Evolutionary conservation across 2,329 filamentous ascomycete species (phyloP), one percentile per base, ranked within the genome.

Genomic region (Aphanoascus verrucosus): DNA sequence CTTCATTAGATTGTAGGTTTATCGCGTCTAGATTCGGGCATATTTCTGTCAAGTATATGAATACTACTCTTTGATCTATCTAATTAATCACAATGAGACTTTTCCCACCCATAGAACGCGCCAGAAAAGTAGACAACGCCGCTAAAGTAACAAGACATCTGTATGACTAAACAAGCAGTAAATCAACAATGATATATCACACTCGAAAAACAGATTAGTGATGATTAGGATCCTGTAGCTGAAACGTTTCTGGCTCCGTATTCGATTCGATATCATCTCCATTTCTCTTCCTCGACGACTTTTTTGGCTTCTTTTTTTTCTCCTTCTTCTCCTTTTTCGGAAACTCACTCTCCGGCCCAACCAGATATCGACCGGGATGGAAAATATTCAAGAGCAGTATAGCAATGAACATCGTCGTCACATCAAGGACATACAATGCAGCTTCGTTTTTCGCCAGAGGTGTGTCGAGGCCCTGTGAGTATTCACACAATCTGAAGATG

Each of bases 401-500:
- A 0, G 68, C 68, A 5, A 68, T 19, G 7, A 69, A 58, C 69
- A 74, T 74, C 0, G 70, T 70, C 5, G 64, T 55, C 0, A 65
- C 65, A 55, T 74, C 71, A 11, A 73, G 64, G 17, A 61, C 62
- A 35, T 73, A 70, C 46, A 73, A 65, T 2, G 63, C 66, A 7
- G 70, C 62, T 31, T 69, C 66, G 42, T 65, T 58, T 17, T 65
- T 68, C 5, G 67, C 67, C 19, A 69, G 65, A 20, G 75, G 66
- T 11, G 75, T 63, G 23, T 64, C 58, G 0, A 73, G 67, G n/a
- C 76, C 62, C 49, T 69, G 71, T 57, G 80, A 81, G 66, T 78
- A 82, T 64, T 83, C 79, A n/a, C 80, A 71, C 0, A 78, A 71
- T 6, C 80, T 75, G 61, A 74, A 83, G 53, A 82, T 71, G 52